Percentiles rank a stretch among this genome's conserved stretches.
phyloP scores from a whole-genome alignment of 768 basidiomycete species.

The Suillus luteus region DNA sequence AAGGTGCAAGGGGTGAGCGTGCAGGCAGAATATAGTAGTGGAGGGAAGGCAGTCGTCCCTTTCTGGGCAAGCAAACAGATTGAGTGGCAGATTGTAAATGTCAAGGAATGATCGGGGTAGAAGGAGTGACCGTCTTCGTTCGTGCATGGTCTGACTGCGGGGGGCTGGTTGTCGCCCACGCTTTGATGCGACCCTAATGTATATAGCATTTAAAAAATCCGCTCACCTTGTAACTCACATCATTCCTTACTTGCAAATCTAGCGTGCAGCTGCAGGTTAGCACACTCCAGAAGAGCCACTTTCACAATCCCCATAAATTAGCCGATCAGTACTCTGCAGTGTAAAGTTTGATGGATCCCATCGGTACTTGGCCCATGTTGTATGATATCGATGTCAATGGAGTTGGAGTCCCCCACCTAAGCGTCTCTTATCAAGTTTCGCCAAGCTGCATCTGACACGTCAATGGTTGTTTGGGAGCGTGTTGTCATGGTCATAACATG shows the following conservation, averaged over 20 bases:
- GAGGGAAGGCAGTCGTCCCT: slow-evolving; percentile 63
- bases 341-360: neutral
- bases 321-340: neutral
- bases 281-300: neutral
- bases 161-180: neutral
- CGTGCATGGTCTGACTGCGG: neutral
- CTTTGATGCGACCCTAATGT: neutral
- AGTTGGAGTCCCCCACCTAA: too few species aligned
- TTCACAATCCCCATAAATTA: neutral
- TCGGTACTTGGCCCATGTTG: too few species aligned
- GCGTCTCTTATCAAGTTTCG: too few species aligned
- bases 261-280: neutral
- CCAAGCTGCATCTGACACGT: neutral
- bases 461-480: neutral
- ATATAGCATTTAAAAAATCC: neutral
- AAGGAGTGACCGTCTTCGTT: neutral
- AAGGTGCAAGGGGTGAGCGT: slow-evolving; percentile 43
- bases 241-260: neutral
- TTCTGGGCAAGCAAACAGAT: slow-evolving; percentile 88
- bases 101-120: neutral
- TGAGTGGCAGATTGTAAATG: slow-evolving; percentile 60
- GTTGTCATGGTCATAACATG: neutral
- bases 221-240: neutral
- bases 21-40: slow-evolving; percentile 46
- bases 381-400: too few species aligned